A percentile compares a stretch with the other conserved stretches of the same genome.
Evolutionary conservation across 164 flowering plant species (phyloP).

Genomic region (Berberis vulgaris): DNA sequence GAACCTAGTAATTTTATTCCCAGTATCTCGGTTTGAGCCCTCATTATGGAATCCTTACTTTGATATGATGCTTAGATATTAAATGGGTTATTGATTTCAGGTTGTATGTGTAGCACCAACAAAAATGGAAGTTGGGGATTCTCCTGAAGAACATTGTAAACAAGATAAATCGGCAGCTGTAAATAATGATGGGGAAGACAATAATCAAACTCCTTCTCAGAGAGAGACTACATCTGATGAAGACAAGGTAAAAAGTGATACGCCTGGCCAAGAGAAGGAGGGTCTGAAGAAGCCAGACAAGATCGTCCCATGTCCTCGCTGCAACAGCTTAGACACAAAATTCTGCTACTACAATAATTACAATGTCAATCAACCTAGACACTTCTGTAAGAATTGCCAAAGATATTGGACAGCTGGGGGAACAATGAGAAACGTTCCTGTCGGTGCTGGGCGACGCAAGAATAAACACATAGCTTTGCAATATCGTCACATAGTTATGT

Average conservation of each 20-base stretch:
- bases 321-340: slow-evolving; percentile 82
- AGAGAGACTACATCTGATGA: too few relatives aligned
- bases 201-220: too few relatives aligned
- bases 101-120: too few relatives aligned
- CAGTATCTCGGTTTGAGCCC: too few relatives aligned
- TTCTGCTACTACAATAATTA: slow-evolving; percentile 90
- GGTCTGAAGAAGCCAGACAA: slow-evolving; percentile 71
- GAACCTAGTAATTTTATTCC: too few relatives aligned
- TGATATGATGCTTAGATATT: too few relatives aligned
- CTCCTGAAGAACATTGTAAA: too few relatives aligned
- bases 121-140: too few relatives aligned
- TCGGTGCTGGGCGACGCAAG: slow-evolving; percentile 87
- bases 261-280: slow-evolving; percentile 34
- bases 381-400: slow-evolving; percentile 83
- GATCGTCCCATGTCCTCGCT: slow-evolving; percentile 79
- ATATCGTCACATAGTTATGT: slow-evolving; percentile 44
- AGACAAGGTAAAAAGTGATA: slow-evolving; percentile 28
- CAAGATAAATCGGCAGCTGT: too few relatives aligned
- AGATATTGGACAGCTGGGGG: slow-evolving; percentile 93
- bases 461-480: slow-evolving; percentile 57
- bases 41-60: too few relatives aligned
- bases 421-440: slow-evolving; percentile 82
- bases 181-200: too few relatives aligned
- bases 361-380: slow-evolving; percentile 75
- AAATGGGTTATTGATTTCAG: too few relatives aligned